Conservation (phyloP, 441 rosid genomes). For the Gossypium davidsonii region DNA sequence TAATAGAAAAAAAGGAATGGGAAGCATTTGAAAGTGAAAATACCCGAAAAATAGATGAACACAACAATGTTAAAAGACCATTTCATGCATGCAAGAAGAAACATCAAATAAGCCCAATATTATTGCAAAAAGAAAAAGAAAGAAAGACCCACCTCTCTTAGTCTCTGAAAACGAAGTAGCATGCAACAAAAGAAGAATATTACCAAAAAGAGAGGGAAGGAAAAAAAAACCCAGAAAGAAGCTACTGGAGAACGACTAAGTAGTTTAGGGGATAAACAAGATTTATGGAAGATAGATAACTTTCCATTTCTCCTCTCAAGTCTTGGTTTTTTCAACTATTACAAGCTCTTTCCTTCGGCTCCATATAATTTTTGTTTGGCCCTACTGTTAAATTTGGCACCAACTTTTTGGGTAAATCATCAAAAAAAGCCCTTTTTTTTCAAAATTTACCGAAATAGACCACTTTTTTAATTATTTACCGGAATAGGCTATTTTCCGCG, state of each 20-base stretch:
- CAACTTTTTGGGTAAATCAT: too few species aligned
- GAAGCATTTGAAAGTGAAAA: neutral
- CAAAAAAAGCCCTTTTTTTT: too few species aligned
- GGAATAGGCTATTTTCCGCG: too few species aligned
- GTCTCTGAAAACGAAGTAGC: constrained; percentile 11
- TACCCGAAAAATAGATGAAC: constrained; percentile 6
- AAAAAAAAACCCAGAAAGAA: neutral
- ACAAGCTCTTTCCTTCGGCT: neutral
- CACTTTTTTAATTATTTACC: too few species aligned
- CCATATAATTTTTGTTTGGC: neutral
- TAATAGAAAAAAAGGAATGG: neutral
- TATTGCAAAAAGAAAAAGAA: neutral
- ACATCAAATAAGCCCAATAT: neutral
- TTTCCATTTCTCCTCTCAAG: neutral
- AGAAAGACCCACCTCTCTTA: neutral
- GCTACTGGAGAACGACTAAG: neutral
- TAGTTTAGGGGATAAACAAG: constrained; percentile 2
- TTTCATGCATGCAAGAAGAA: constrained; percentile 21
- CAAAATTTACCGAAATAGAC: too few species aligned
- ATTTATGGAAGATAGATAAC: neutral
- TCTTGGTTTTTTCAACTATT: neutral
- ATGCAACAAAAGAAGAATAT: constrained; percentile 13
- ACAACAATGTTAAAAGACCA: constrained; percentile 1
- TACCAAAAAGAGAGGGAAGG: neutral
- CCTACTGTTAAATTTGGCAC: too few species aligned